Evolutionary conservation across 768 basidiomycete species (phyloP).

Genomic region (Serendipita sp.): DNA sequence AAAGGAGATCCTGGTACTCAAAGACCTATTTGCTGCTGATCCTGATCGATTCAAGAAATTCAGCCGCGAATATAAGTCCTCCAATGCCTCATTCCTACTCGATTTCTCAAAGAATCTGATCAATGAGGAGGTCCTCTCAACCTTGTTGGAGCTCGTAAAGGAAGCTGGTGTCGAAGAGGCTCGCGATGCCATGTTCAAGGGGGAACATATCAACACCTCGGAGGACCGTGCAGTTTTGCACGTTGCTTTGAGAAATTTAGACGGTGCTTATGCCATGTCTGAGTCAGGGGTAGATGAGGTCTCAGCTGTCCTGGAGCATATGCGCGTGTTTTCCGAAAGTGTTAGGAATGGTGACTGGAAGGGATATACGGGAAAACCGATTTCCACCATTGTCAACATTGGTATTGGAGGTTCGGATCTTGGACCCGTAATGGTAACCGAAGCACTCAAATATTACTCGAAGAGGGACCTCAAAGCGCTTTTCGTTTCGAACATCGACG

Average conservation of each 20-base stretch:
- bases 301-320: slow-evolving; percentile 66
- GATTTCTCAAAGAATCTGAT: slow-evolving; percentile 97
- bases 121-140: slow-evolving; percentile 63
- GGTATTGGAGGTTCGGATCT: slow-evolving; percentile 98
- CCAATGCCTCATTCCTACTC: slow-evolving; percentile 66
- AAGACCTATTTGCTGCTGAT: slow-evolving; percentile 84
- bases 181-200: slow-evolving; percentile 87
- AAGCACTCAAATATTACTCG: slow-evolving; percentile 85
- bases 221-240: slow-evolving; percentile 96
- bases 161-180: slow-evolving; percentile 75
- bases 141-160: slow-evolving; percentile 60
- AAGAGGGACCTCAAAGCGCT: slow-evolving; percentile 73
- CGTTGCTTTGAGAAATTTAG: slow-evolving; percentile 61
- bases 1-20: slow-evolving; percentile 58
- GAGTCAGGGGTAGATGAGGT: slow-evolving; percentile 80
- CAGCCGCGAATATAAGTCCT: slow-evolving; percentile 57
- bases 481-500: slow-evolving; percentile 97
- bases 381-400: slow-evolving; percentile 93
- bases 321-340: slow-evolving; percentile 72
- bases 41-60: slow-evolving; percentile 75
- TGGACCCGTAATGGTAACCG: slow-evolving; percentile 97
- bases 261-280: slow-evolving; percentile 54
- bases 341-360: slow-evolving; percentile 83
- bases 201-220: slow-evolving; percentile 96
- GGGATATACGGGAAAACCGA: slow-evolving; percentile 91